phyloP scores from a whole-genome alignment of 257 asterid species.

The Forsythia viridissima region DNA sequence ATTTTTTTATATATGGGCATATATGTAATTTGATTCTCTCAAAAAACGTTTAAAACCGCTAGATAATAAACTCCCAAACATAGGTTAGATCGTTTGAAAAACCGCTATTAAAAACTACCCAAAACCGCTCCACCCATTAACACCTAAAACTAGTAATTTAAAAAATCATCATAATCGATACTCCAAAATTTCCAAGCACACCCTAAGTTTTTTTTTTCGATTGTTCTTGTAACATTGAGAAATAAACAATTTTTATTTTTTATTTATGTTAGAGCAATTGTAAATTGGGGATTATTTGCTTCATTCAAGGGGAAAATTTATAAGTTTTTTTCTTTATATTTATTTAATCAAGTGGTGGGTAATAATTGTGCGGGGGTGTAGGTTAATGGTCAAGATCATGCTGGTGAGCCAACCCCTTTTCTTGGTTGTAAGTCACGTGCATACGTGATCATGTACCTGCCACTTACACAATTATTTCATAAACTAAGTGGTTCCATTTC shows the following conservation, averaged over 20 bases:
- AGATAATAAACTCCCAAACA: no score
- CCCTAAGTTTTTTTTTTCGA: no score
- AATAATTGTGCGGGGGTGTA: constrained; percentile 16
- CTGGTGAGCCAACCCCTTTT: constrained; percentile 33
- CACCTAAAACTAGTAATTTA: no score
- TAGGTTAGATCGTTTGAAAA: no score
- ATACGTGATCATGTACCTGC: constrained; percentile 28
- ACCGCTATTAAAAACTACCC: no score
- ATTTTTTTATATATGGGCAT: no score
- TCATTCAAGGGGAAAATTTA: not conserved
- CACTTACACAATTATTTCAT: constrained; percentile 8
- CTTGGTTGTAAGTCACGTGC: constrained; percentile 58
- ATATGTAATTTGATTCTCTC: no score
- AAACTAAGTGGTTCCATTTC: not conserved
- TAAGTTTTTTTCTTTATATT: not conserved
- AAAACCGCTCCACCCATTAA: no score
- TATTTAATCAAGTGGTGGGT: constrained; percentile 12
- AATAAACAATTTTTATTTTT: not conserved
- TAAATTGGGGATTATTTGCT: not conserved
- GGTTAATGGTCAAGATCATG: constrained; percentile 47
- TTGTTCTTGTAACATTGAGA: not conserved
- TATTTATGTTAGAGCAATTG: not conserved
- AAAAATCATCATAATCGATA: no score
- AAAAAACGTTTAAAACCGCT: no score
- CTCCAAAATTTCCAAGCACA: no score